Evolutionary conservation across 2,329 filamentous ascomycete genomes (phyloP).

Genomic region (Claviceps maximensis): DNA sequence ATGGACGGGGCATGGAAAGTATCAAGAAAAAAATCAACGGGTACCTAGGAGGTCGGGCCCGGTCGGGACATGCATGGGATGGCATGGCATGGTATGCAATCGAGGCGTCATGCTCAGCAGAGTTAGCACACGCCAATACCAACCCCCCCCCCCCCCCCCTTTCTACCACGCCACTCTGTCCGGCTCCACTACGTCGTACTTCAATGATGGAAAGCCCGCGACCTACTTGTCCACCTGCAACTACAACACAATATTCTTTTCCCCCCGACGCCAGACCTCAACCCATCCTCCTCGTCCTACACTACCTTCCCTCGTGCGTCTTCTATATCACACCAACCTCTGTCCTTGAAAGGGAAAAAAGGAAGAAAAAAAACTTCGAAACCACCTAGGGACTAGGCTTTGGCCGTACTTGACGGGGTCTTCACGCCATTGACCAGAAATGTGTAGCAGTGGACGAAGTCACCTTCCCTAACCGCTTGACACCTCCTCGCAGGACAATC

Average conservation of each 20-base stretch:
- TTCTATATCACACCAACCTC: not conserved
- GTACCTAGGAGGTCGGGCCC: too few relatives aligned
- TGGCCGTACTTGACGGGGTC: not conserved
- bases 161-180: not conserved
- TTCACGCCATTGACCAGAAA: not conserved
- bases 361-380: not conserved
- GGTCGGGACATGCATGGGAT: not conserved
- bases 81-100: too few relatives aligned
- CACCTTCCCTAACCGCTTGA: not conserved
- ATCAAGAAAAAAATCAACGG: not conserved
- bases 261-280: not conserved
- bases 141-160: too few relatives aligned
- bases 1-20: not conserved
- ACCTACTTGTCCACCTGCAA: not conserved
- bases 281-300: not conserved
- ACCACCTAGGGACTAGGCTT: not conserved
- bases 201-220: not conserved
- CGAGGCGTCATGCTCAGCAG: not conserved
- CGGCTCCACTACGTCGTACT: not conserved
- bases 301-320: not conserved
- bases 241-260: not conserved
- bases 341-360: too few relatives aligned
- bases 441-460: not conserved
- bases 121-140: not conserved
- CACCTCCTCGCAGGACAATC: not conserved